Evolutionary conservation across 306 rosid genomes (phyloP).

Genomic region (Hippophae tibetana): DNA sequence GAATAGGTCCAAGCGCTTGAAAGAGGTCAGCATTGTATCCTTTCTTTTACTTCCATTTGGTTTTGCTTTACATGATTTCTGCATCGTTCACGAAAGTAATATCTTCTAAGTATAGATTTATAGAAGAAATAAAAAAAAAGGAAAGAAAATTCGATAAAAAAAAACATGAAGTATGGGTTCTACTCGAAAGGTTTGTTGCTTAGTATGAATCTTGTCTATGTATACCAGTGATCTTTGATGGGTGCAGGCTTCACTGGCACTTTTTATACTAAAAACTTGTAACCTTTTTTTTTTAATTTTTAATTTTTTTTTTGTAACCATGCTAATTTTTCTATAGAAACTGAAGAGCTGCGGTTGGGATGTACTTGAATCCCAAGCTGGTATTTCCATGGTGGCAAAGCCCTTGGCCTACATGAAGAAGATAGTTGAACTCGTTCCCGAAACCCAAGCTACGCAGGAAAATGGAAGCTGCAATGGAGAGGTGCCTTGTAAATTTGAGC

Average conservation of each 20-base stretch:
- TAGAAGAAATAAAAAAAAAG: no score
- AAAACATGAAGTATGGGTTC: no score
- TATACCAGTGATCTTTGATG: no score
- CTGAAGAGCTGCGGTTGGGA: conserved; percentile 85
- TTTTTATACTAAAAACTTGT: conserved; percentile 5
- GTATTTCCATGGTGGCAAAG: conserved; percentile 85
- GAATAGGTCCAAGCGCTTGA: conserved; percentile 53
- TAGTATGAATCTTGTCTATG: no score
- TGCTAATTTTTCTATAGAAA: conserved; percentile 28
- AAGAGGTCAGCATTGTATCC: conserved; percentile 48
- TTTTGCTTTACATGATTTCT: background rate
- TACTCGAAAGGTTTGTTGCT: no score
- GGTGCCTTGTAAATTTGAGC: conserved; percentile 28
- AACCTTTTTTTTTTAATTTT: background rate
- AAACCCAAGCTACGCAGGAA: background rate
- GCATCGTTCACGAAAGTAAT: background rate
- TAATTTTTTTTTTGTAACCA: background rate
- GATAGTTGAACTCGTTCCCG: conserved; percentile 34
- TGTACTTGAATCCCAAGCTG: conserved; percentile 61
- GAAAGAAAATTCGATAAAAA: no score
- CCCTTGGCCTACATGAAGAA: conserved; percentile 69
- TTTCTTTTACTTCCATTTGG: conserved; percentile 5
- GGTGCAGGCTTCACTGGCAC: background rate
- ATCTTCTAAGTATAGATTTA: background rate
- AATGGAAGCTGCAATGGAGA: conserved; percentile 22